These are phyloP conservation scores for Candida ficus DNA, from an alignment of 805 yeast species.

Conservation along the genomic window DNA sequence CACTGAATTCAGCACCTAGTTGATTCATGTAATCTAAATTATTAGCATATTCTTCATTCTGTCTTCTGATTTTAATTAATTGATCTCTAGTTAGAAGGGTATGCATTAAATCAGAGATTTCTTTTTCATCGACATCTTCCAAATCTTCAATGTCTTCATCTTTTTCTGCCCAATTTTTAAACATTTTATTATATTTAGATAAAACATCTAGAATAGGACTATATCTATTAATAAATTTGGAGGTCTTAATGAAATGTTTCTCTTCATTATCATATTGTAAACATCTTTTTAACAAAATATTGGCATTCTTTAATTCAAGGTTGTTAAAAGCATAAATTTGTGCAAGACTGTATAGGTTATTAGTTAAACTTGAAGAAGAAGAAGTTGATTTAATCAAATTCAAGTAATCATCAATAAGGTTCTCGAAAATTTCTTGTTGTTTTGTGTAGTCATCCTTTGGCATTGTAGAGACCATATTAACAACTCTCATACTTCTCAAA, in stretches of 20 bases:
- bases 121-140: conserved; percentile 37
- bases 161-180: conserved; percentile 35
- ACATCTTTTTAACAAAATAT: conserved; percentile 48
- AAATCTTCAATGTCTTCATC: conserved; percentile 35
- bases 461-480: conserved; percentile 23
- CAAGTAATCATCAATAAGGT: conserved; percentile 23
- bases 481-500: conserved; percentile 29
- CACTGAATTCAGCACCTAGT: conserved; percentile 17
- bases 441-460: conserved; percentile 6
- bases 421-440: conserved; percentile 13
- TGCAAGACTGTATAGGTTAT: conserved; percentile 27
- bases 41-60: conserved; percentile 15
- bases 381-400: conserved; percentile 19
- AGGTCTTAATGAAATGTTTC: conserved; percentile 47
- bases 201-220: conserved; percentile 27
- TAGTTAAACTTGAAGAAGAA: conserved; percentile 21
- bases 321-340: conserved; percentile 45
- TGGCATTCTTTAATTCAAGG: conserved; percentile 43
- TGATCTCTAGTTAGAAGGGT: conserved; percentile 15
- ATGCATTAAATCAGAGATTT: conserved; percentile 29
- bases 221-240: conserved; percentile 49
- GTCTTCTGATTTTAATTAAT: conserved; percentile 19
- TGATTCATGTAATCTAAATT: conserved; percentile 18
- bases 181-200: conserved; percentile 39
- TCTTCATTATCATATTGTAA: conserved; percentile 74